Evolutionary conservation across 169 alveolate genomes (phyloP).

Genomic region (Eimeria tenella): DNA sequence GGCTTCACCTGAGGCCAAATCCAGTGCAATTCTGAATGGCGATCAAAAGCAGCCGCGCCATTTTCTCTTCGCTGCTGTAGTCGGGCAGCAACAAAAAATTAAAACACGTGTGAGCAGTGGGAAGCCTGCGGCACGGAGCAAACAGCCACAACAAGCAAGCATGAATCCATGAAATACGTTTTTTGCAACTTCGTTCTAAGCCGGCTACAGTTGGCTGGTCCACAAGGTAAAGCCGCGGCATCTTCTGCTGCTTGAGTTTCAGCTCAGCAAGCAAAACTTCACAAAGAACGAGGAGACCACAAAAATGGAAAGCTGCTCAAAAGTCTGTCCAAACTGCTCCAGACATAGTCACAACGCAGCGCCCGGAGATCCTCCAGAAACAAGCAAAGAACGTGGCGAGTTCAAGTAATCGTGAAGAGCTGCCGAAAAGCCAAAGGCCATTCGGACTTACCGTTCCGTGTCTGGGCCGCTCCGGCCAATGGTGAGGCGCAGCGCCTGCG

Average conservation of each 20-base stretch:
- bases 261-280: background rate
- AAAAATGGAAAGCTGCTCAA: background rate
- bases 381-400: background rate
- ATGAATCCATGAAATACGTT: background rate
- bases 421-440: background rate
- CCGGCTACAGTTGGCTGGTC: too few species aligned
- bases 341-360: background rate
- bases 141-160: background rate
- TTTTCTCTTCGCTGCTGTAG: constrained; percentile 87
- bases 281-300: background rate
- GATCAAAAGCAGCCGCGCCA: constrained; percentile 85
- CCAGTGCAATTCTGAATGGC: constrained; percentile 94
- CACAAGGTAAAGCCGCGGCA: background rate
- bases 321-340: background rate
- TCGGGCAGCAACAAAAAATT: constrained; percentile 93
- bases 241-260: background rate
- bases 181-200: too few species aligned
- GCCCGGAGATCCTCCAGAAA: background rate
- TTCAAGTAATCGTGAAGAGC: background rate
- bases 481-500: constrained; percentile 84
- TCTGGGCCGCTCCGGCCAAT: constrained; percentile 89
- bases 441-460: constrained; percentile 78
- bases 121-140: constrained; percentile 83
- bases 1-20: constrained; percentile 89
- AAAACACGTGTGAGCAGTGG: constrained; percentile 96